Evolutionary conservation across 1,284 basidiomycete species (phyloP), one percentile per base, ranked within the genome.

Genomic region (Afroboletus lepidellus): DNA sequence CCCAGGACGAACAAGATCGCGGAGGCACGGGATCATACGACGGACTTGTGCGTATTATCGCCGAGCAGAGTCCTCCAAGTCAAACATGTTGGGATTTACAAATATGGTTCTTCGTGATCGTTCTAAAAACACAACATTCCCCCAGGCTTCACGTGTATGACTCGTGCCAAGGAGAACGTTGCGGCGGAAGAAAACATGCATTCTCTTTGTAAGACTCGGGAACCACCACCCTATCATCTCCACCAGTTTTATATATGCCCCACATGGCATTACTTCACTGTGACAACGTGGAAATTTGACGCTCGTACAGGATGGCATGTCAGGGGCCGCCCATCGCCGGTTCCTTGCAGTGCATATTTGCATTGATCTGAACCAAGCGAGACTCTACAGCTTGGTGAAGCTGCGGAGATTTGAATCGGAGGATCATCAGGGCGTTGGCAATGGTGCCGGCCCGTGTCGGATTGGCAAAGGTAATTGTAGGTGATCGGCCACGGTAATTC

Each of bases 291-390:
- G 1, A 7, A 21, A 21, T 49, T 51, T 47, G 50, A 34, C 61
- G 66, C 64, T 5, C 13, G 57, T 58, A 65, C 63, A 65, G 63
- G 59, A 64, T 69, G 63, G 66, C 32, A 60, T 8, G 27, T 16
- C 16, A 20, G 27, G 46, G 32, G 44, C 24, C 11, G 34, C 37
- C 34, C 39, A 50, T 44, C n/a, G n/a, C n/a, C 54, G 48, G 21
- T 32, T 15, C 15, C 6, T 27, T 41, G 15, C n/a, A n/a, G 24
- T 29, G 9, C 27, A 29, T 25, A n/a, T 41, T 41, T 9, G 8
- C 18, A 13, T 7, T 5, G 38, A 48, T 51, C 51, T n/a, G 21
- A 25, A 30, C 33, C 13, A 7, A 16, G 18, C 25, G 8, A 34
- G 21, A 25, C 29, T 63, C 51, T 59, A 64, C 63, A 65, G 63